A percentile compares a stretch with the other conserved stretches of the same genome.
Conservation (phyloP, 306 rosid species). For the Vachellia pachyceras region DNA sequence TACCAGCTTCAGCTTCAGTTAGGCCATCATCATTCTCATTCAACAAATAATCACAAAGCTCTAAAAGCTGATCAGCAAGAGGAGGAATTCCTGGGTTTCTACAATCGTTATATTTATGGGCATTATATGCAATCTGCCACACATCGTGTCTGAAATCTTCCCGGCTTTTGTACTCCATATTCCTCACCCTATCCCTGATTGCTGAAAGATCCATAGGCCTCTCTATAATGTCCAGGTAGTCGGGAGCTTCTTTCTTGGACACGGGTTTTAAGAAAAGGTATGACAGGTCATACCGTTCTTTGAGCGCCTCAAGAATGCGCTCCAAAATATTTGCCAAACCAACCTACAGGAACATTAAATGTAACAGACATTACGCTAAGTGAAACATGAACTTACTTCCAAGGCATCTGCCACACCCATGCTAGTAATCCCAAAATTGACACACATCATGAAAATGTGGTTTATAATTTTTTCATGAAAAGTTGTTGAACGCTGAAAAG, state of each 20-base stretch:
- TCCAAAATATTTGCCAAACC: constrained; percentile 98
- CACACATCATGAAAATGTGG: neutral
- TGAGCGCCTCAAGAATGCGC: constrained; percentile 74
- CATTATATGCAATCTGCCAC: constrained; percentile 83
- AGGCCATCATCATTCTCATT: constrained; percentile 75
- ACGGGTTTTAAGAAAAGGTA: constrained; percentile 86
- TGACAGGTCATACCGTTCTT: constrained; percentile 68
- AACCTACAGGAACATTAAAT: constrained; percentile 54
- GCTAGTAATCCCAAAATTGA: constrained; percentile 7
- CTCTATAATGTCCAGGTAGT: constrained; percentile 76
- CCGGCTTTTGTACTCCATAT: constrained; percentile 85
- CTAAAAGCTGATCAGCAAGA: constrained; percentile 87
- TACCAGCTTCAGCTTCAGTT: constrained; percentile 91
- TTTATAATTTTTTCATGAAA: neutral
- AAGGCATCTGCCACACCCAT: constrained; percentile 3
- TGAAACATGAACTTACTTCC: neutral
- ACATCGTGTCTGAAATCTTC: constrained; percentile 89
- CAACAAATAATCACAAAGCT: constrained; percentile 82
- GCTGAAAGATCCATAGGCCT: constrained; percentile 92
- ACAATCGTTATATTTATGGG: constrained; percentile 82
- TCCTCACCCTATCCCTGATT: constrained; percentile 84
- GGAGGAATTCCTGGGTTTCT: constrained; percentile 96
- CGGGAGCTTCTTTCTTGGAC: constrained; percentile 92
- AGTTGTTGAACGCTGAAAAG: neutral
- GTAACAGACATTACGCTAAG: constrained; percentile 25